These are phyloP conservation scores for Stagonosporopsis chrysanthemi DNA, from an alignment of 2,329 filamentous ascomycete genomes.

Conservation along the genomic window DNA sequence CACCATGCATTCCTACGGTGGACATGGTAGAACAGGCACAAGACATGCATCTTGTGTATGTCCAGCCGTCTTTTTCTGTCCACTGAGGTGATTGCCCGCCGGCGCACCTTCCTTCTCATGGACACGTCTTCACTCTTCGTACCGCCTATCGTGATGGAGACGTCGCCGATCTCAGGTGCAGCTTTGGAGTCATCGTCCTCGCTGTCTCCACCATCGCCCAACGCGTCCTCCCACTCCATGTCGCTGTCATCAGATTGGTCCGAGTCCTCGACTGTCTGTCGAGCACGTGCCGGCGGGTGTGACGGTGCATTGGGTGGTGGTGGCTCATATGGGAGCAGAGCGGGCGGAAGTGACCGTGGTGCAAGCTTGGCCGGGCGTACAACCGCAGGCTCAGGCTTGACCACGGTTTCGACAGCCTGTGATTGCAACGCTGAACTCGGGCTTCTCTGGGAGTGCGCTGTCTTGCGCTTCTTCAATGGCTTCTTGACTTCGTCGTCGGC, in stretches of 20 bases:
- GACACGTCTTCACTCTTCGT: constrained; percentile 43
- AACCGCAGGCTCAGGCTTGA: neutral
- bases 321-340: constrained; percentile 18
- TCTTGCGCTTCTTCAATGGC: constrained; percentile 51
- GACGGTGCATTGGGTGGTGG: constrained; percentile 13
- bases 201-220: constrained; percentile 38
- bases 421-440: constrained; percentile 11
- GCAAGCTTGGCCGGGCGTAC: neutral
- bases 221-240: constrained; percentile 67
- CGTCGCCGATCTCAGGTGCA: constrained; percentile 48
- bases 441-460: constrained; percentile 19
- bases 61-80: constrained; percentile 71
- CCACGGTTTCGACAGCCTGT: neutral
- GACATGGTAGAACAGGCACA: constrained; percentile 82
- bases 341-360: constrained; percentile 15
- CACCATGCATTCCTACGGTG: constrained; percentile 87
- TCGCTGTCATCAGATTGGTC: constrained; percentile 67
- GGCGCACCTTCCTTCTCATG: constrained; percentile 47
- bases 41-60: constrained; percentile 84
- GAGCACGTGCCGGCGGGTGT: constrained; percentile 39
- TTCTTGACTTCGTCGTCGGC: constrained; percentile 40
- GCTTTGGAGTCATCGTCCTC: constrained; percentile 30
- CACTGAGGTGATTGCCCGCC: constrained; percentile 62
- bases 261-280: constrained; percentile 52
- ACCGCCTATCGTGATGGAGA: constrained; percentile 53